These are phyloP conservation scores for Emmonsiellopsis sp. DNA, from an alignment of 2,329 filamentous ascomycete species.

Conservation along the genomic window DNA sequence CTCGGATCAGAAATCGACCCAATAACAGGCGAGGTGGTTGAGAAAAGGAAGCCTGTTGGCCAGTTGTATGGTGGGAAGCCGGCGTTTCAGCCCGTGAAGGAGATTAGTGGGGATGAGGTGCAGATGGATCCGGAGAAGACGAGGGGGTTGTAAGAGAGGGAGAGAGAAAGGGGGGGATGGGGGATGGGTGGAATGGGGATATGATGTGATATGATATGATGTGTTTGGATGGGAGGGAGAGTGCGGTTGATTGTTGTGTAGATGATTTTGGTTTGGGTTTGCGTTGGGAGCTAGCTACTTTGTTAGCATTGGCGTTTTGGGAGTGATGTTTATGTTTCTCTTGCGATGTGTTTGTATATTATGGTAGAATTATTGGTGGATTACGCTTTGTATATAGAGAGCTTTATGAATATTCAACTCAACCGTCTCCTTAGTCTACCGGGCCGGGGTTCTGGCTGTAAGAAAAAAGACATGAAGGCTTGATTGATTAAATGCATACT, in stretches of 20 bases:
- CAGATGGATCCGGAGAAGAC: slow-evolving; percentile 41
- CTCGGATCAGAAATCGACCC: slow-evolving; percentile 52
- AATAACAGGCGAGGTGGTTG: slow-evolving; percentile 21
- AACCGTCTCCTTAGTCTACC: background rate
- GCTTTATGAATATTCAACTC: too few species aligned
- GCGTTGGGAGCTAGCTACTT: background rate
- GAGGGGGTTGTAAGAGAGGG: slow-evolving; percentile 28
- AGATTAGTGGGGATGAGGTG: slow-evolving; percentile 59
- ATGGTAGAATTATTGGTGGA: background rate
- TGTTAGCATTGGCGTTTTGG: background rate
- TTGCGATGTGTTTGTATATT: background rate
- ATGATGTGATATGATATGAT: background rate
- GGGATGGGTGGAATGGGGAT: background rate
- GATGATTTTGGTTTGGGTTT: background rate
- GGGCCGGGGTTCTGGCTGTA: too few species aligned
- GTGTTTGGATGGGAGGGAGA: background rate
- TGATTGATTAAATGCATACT: too few species aligned
- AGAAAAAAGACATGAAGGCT: too few species aligned
- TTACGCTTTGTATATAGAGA: too few species aligned
- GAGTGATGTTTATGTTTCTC: background rate
- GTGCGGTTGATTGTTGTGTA: background rate
- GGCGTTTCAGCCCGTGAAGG: slow-evolving; percentile 58
- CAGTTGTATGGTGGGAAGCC: slow-evolving; percentile 73
- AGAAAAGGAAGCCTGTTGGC: slow-evolving; percentile 38
- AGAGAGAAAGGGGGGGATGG: background rate